Evolutionary conservation across 1,284 basidiomycete species (phyloP), one percentile per base, ranked within the genome.

Genomic region (Xanthoconium separans): DNA sequence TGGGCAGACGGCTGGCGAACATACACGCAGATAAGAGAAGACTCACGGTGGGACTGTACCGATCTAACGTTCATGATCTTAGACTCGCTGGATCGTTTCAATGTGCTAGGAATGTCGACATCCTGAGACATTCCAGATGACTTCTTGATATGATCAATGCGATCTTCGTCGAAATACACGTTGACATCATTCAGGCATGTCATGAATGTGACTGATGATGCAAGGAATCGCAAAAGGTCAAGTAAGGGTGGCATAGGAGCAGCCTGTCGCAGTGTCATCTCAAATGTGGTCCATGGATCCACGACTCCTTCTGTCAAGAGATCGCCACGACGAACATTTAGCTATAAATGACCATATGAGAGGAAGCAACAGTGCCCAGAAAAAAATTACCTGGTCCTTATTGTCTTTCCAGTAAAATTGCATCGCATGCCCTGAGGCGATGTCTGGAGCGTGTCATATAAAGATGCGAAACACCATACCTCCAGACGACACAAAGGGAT

Each of bases 201-300:
- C 85, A 98, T 99, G 73, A 99, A 99, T 0, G 95, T 96, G 54
- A 99, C 87, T 0, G 92, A 94, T 1, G 94, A 96, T 18, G 89
- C 83, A 16, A 99, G 79, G 71, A 99, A 99, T 34, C 92, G 84
- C 33, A 89, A 85, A 58, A 98, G 87, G 62, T 95, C 93, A 55
- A 96, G 89, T 0, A 89, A 80, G 4, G 83, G 80, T 11, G 95
- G 95, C 45, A 98, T 88, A 0, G 93, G 84, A 0, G 81, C 77
- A 2, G 91, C 84, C 68, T 97, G 92, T 39, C 97, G 84, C 2
- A 98, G 79, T 3, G 80, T 77, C 91, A 99, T 96, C 57, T 92
- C 83, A 70, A 99, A 97, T 0, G 87, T 83, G 5, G 96, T 97
- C 93, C 94, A 98, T 12, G 78, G 75, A 48, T 74, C 73, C 15